Base-by-base conservation (phyloP, 179 eudicot species). In the Camellia oleifera region DNA sequence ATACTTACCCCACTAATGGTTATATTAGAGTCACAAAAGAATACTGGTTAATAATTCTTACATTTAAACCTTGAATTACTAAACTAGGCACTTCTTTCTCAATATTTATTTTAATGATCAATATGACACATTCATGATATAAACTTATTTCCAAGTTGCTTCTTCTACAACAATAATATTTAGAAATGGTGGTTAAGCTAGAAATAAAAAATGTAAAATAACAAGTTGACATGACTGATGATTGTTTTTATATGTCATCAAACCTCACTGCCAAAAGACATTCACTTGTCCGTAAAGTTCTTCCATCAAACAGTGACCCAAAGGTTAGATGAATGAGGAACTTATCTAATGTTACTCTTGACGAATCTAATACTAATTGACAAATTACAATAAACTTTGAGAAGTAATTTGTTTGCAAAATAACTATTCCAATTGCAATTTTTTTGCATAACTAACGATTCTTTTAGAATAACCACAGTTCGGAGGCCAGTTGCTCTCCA, bases 401-500 rank as follows among this genome's bases (percentile, higher is more conserved):
- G 45, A 12, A 67, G 4, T 67, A 12, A 32, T 12, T 42, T 11
- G 4, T 68, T 65, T 40, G 7, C 17, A 53, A 40, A 15, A 7
- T 69, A 68, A 56, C 66, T 69, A 72, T 56, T 15, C 12, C 48
- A 23, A n/a, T 78, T 69, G 44, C 4, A 40, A 4, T 7, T 69
- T 15, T 7, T 69, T 15, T 14, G 7, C 3, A 11, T 11, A 17
- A 32, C 40, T 61, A 61, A 45, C n/a, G 3, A 14, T 15, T 44
- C 20, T 69, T 14, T 17, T 69, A 13, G n/a, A 32, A 32, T 32
- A 32, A 53, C 52, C 5, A 13, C 12, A 42, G 48, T 44, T 78
- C 53, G 67, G 45, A 78, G 57, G 45, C 57, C 20, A 69, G 18
- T 58, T 69, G 67, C 81, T 23, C 63, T 78, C 68, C 12, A 69